phyloP scores from a whole-genome alignment of 768 basidiomycete species.

The Hygrophoropsis aurantiaca region DNA sequence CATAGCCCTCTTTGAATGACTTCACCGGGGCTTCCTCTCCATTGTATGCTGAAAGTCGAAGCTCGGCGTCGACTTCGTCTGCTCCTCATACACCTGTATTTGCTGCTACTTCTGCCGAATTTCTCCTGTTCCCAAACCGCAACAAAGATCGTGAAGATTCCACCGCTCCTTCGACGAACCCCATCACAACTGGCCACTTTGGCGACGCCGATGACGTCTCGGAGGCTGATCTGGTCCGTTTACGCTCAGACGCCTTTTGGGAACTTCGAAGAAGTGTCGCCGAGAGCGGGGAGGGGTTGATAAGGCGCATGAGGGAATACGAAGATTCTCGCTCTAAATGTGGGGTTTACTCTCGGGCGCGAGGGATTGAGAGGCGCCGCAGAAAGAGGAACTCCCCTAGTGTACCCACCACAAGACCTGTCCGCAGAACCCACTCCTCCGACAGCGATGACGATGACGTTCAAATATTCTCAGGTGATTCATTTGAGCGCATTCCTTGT shows the following conservation, averaged over 20 bases:
- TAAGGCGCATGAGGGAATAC: constrained; percentile 73
- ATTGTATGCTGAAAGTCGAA: constrained; percentile 26
- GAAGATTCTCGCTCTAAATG: constrained; percentile 52
- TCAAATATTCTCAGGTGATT: constrained; percentile 50
- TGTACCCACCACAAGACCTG: constrained; percentile 10
- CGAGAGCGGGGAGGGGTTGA: constrained; percentile 65
- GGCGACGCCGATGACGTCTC: constrained; percentile 23
- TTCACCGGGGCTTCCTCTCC: constrained; percentile 29
- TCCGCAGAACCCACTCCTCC: constrained; percentile 19
- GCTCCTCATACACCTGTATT: constrained; percentile 37
- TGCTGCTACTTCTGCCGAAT: constrained; percentile 50
- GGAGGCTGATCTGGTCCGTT: constrained; percentile 36
- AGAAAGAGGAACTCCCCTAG: constrained; percentile 38
- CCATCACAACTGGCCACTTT: constrained; percentile 11
- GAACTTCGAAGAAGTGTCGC: constrained; percentile 63
- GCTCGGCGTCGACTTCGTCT: constrained; percentile 22
- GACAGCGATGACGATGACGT: constrained; percentile 54
- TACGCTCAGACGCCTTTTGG: constrained; percentile 64
- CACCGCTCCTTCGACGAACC: constrained; percentile 19
- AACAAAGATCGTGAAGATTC: constrained; percentile 7
- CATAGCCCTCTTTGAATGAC: constrained; percentile 13
- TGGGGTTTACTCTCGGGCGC: constrained; percentile 36
- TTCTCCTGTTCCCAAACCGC: constrained; percentile 40
- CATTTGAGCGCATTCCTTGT: constrained; percentile 19
- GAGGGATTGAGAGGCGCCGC: constrained; percentile 40